Evolutionary conservation across 768 basidiomycete genomes (phyloP), one percentile per base, ranked within the genome.

Genomic region (Lactifluus hygrophoroides): DNA sequence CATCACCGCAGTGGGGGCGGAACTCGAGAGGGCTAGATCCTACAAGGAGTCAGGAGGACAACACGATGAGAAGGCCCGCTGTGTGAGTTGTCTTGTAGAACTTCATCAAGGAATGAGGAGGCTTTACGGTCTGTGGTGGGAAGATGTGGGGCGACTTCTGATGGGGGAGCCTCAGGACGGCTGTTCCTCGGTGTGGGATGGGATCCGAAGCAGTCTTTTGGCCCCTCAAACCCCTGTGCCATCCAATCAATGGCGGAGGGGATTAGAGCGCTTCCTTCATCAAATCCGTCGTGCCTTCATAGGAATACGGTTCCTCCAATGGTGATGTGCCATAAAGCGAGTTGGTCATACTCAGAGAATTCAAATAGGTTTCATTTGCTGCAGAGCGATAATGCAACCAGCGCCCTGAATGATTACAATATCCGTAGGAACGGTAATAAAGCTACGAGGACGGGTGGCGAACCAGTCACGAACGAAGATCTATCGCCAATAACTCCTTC

Each of bases 401-500:
- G 25, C 17, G 13, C 23, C 56, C 17, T 23, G 49, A 50, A 25
- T 34, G 23, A 32, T 7, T 5, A 40, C 16, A 21, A 16, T 23
- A 40, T 28, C 27, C 23, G 32, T 27, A 50, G 47, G 40, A 43
- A 44, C 42, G 5, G 19, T 16, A 8, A 9, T 21, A 16, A 19
- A 8, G 40, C 40, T 38, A 17, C 37, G 51, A 53, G 21, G 28
- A 43, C 42, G 37, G 21, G 17, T 16, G 42, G 27, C 44, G 6
- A 17, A 45, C 13, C 32, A n/a, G 46, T 50, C 42, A 54, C 4
- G 62, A 40, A 30, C 62, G 56, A 48, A 74, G 60, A 53, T 75
- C 74, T 55, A 65, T 57, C 23, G 62, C 66, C 46, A 70, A 60
- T 57, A 77, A 60, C 48, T 75, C 75, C 38, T 72, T 67, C 82